Evolutionary conservation across 345 rosid genomes (phyloP).

Genomic region (Murraya koenigii): DNA sequence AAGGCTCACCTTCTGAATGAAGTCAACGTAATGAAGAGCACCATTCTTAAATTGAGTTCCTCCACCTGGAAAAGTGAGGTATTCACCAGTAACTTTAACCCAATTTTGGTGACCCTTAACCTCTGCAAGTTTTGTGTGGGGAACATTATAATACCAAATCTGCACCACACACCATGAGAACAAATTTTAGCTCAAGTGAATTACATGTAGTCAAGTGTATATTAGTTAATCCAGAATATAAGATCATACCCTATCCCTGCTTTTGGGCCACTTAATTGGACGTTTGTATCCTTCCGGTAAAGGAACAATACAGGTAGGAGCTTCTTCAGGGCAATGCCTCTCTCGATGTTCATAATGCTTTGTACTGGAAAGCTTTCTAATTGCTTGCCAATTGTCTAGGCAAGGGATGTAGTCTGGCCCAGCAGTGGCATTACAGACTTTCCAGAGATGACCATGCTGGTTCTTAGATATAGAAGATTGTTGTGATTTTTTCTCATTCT

Average conservation of each 20-base stretch:
- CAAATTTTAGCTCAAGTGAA: conserved; percentile 7
- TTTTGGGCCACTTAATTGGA: conserved; percentile 80
- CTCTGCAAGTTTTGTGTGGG: conserved; percentile 66
- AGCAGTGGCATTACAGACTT: conserved; percentile 76
- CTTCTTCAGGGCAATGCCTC: conserved; percentile 84
- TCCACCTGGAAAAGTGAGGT: conserved; percentile 57
- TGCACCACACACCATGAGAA: conserved; percentile 30
- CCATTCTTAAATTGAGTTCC: conserved; percentile 57
- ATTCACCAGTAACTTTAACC: conserved; percentile 58
- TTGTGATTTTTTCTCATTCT: conserved; percentile 76
- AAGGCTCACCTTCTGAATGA: conserved; percentile 39
- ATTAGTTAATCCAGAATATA: not conserved
- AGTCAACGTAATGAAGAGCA: conserved; percentile 53
- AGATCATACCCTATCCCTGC: conserved; percentile 67
- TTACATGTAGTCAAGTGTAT: not conserved
- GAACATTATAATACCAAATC: conserved; percentile 72
- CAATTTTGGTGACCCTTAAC: conserved; percentile 78
- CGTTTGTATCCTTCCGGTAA: conserved; percentile 70
- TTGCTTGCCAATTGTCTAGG: conserved; percentile 78
- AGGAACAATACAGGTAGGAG: conserved; percentile 84
- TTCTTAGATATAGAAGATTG: conserved; percentile 37
- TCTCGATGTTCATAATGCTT: conserved; percentile 88
- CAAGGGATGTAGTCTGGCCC: conserved; percentile 97
- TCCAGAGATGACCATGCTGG: conserved; percentile 52
- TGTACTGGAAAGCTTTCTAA: conserved; percentile 63